These are phyloP conservation scores for Lentinula boryana DNA, from an alignment of 768 basidiomycete genomes.

Conservation along the genomic window DNA sequence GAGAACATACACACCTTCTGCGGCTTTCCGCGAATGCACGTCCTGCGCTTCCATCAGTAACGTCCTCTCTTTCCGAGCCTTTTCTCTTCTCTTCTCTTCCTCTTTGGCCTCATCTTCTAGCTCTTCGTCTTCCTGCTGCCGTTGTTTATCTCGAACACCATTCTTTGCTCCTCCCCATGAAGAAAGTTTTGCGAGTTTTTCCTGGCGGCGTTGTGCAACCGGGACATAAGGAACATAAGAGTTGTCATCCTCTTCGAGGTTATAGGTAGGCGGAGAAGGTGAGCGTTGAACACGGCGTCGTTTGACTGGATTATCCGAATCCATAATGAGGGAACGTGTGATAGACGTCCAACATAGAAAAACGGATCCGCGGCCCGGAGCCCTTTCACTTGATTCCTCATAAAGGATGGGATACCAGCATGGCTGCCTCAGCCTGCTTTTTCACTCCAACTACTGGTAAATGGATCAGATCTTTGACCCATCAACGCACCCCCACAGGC, in stretches of 20 bases:
- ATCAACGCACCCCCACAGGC: constrained; percentile 60
- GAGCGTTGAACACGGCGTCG: constrained; percentile 50
- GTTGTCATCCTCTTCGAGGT: constrained; percentile 58
- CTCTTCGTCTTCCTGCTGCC: constrained; percentile 60
- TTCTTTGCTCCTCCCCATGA: constrained; percentile 48
- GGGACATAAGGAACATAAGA: constrained; percentile 84
- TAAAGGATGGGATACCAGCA: neutral
- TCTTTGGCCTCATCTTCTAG: constrained; percentile 72
- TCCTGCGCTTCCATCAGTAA: constrained; percentile 92
- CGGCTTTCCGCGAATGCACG: constrained; percentile 78
- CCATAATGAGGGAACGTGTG: neutral
- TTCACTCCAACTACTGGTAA: neutral
- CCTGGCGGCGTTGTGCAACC: constrained; percentile 77
- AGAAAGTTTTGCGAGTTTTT: constrained; percentile 71
- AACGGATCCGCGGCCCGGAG: neutral
- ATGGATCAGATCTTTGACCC: constrained; percentile 47
- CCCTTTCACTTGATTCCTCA: neutral
- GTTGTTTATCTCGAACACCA: constrained; percentile 17
- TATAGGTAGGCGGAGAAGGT: constrained; percentile 52
- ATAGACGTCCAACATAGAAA: neutral
- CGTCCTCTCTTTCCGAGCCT: constrained; percentile 77
- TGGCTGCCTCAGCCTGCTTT: neutral
- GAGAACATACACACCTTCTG: constrained; percentile 52
- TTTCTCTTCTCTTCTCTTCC: constrained; percentile 71
- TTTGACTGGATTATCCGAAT: constrained; percentile 32